phyloP scores from a whole-genome alignment of 106 monocot genomes.

The Dioscorea alata region DNA sequence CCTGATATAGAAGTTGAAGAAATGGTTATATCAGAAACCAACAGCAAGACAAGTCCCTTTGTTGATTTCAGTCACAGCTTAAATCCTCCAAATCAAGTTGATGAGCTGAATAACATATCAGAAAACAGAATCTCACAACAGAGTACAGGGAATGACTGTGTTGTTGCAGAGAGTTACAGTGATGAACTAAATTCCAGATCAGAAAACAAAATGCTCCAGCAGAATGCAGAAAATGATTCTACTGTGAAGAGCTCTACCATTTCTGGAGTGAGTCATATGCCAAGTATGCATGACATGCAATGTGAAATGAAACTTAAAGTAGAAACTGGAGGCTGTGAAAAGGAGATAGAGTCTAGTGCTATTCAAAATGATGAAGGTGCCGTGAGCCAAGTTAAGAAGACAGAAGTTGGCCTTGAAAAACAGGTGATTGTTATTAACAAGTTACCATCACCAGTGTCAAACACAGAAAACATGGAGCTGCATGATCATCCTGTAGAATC shows the following conservation, averaged over 20 bases:
- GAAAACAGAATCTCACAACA: background rate
- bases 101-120: background rate
- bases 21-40: slow-evolving; percentile 7
- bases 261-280: background rate
- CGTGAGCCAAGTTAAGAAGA: background rate
- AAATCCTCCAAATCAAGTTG: background rate
- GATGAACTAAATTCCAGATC: slow-evolving; percentile 2
- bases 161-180: background rate
- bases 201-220: background rate
- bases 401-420: background rate
- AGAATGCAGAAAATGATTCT: background rate
- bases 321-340: slow-evolving; percentile 1
- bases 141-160: background rate
- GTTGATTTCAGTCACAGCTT: slow-evolving; percentile 1
- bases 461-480: slow-evolving; percentile 17
- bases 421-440: background rate
- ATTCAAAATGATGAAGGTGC: slow-evolving; percentile 5
- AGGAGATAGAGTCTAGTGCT: background rate
- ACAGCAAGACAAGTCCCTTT: slow-evolving; percentile 7
- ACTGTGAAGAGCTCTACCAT: background rate
- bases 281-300: background rate
- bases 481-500: slow-evolving; percentile 14
- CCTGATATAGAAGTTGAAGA: background rate
- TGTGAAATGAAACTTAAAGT: slow-evolving; percentile 1
- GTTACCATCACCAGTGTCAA: background rate